Base-by-base conservation (phyloP, 805 yeast genomes). In the Kluyveromyces lactis region DNA sequence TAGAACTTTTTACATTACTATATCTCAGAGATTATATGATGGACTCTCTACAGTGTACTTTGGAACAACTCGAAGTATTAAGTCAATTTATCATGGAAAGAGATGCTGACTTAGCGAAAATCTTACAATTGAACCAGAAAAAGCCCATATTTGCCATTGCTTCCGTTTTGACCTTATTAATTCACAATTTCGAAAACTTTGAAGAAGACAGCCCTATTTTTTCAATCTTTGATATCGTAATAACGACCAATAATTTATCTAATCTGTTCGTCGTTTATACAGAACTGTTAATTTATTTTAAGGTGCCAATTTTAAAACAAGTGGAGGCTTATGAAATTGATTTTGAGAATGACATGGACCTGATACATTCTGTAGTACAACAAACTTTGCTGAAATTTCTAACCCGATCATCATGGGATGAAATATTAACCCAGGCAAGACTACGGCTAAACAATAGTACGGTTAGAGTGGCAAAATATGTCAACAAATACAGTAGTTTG, bases 21-120 rank as follows among this genome's bases (percentile, higher is more conserved):
- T 83, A 78, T 53, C 61, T 92, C 31, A 68, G 97, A 35, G 98
- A 90, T 60, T 92, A 78, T 55, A 82, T 90, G 95, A 69, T 85
- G 58, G 72, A 79, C 4, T 72, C 77, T 17, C 69, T 90, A 30
- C 71, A 72, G 19, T 73, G 83, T 7, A 72, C 95, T 1, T 58
- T 86, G 9, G 73, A 71, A 39, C 87, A 85, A 41, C 62, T 87
- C 42, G 58, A 64, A 15, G 58, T 89, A 16, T 73, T 92, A 3
- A 87, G 95, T 0, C 69, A 73, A 3, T 49, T 89, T 2, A 44
- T 86, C 4, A 65, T 63, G 18, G 47, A 51, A 2, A 60, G 67
- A 2, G 94, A 86, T 48, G 57, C 53, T 4, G 48, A 57, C 2
- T 53, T 77, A 6, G 68, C 61, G 36, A 55, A 58, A 3, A 42